Conservation (phyloP, 257 asterid species). For the Prunella vulgaris region DNA sequence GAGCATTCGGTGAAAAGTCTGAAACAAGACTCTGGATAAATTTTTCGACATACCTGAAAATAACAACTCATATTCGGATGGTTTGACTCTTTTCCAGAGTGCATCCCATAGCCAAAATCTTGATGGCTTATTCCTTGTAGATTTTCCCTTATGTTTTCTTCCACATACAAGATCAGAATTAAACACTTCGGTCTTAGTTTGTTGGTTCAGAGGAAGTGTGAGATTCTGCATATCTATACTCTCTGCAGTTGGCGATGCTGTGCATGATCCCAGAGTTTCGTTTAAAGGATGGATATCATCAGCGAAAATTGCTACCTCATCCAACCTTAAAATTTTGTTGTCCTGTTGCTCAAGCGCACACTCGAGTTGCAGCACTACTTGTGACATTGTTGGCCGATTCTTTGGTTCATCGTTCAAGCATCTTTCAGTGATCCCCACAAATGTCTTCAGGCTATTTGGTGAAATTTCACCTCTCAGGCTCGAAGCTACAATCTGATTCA, state of each 20-base stretch:
- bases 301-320: constrained; percentile 1
- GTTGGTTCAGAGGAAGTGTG: not conserved
- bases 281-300: not conserved
- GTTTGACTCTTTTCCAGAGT: constrained; percentile 24
- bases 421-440: constrained; percentile 32
- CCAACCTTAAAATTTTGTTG: not conserved
- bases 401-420: constrained; percentile 45
- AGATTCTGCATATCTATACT: not conserved
- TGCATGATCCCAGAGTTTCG: not conserved
- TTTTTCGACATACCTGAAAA: constrained; percentile 14
- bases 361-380: constrained; percentile 41
- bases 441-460: constrained; percentile 33
- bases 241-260: not conserved
- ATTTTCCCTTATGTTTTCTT: constrained; percentile 14
- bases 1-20: not conserved
- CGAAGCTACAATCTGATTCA: constrained; percentile 31
- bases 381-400: constrained; percentile 38
- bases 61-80: constrained; percentile 16
- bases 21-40: not conserved
- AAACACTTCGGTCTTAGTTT: not conserved
- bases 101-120: constrained; percentile 23
- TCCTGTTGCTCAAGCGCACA: constrained; percentile 42
- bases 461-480: constrained; percentile 32
- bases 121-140: constrained; percentile 15
- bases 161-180: constrained; percentile 4